Evolutionary conservation across 129 eudicot genomes (phyloP).

Genomic region (Flaveria sonorensis): DNA sequence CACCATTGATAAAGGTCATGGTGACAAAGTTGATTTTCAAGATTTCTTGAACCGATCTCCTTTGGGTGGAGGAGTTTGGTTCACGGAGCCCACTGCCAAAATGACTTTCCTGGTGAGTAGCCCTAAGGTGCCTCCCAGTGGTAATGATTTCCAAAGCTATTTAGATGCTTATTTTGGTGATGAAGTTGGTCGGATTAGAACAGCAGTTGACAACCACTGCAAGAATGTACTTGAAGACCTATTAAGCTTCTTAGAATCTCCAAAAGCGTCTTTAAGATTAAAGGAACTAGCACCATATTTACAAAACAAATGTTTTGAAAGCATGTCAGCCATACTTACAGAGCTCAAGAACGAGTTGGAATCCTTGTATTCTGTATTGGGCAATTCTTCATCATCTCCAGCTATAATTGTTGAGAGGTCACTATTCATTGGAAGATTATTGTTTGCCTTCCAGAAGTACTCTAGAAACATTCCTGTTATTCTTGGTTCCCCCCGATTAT

Average conservation of each 20-base stretch:
- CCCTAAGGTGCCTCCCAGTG: slow-evolving; percentile 47
- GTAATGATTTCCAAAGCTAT: slow-evolving; percentile 65
- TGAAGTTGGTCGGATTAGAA: slow-evolving; percentile 86
- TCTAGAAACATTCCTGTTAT: slow-evolving; percentile 79
- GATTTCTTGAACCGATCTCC: slow-evolving; percentile 64
- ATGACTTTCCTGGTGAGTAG: slow-evolving; percentile 43
- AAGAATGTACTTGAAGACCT: slow-evolving; percentile 76
- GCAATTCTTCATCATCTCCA: slow-evolving; percentile 46
- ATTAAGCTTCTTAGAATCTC: slow-evolving; percentile 83
- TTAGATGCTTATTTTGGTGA: slow-evolving; percentile 79
- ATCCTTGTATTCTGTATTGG: slow-evolving; percentile 49
- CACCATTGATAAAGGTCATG: slow-evolving; percentile 41
- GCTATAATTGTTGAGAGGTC: slow-evolving; percentile 75
- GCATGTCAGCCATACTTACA: slow-evolving; percentile 62
- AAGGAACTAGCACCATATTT: slow-evolving; percentile 71
- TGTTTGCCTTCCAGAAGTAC: slow-evolving; percentile 92
- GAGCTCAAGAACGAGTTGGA: slow-evolving; percentile 75
- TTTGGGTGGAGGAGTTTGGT: slow-evolving; percentile 91
- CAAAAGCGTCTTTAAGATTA: slow-evolving; percentile 74
- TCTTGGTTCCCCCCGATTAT: slow-evolving; percentile 87
- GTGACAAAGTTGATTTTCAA: slow-evolving; percentile 56
- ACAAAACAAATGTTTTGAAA: slow-evolving; percentile 73
- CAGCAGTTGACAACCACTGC: slow-evolving; percentile 76
- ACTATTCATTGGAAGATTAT: slow-evolving; percentile 76
- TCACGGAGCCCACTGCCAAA: slow-evolving; percentile 54